These are phyloP conservation scores for Botryosphaeria agaves DNA, from an alignment of 2,329 filamentous ascomycete species.

Conservation along the genomic window DNA sequence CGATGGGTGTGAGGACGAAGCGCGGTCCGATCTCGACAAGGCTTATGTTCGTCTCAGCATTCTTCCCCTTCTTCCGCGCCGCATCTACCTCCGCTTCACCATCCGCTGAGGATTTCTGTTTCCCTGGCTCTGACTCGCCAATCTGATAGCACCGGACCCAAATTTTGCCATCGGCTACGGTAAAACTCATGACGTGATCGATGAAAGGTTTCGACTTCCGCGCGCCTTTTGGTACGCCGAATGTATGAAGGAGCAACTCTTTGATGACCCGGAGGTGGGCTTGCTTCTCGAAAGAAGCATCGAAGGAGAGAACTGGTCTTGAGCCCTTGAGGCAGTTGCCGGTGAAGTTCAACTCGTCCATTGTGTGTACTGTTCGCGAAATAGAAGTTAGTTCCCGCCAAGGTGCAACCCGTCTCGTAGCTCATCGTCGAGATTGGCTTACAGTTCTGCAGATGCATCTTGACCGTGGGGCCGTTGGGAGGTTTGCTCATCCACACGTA, in stretches of 20 bases:
- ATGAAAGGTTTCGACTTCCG: constrained; percentile 90
- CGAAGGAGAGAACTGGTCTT: constrained; percentile 80
- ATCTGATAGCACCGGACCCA: constrained; percentile 96
- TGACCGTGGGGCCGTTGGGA: constrained; percentile 62
- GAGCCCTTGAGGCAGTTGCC: constrained; percentile 95
- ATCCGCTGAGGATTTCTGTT: constrained; percentile 19
- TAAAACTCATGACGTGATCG: constrained; percentile 89
- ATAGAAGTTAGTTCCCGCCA: too few species aligned
- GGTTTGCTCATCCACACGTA: constrained; percentile 89
- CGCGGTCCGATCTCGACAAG: constrained; percentile 88
- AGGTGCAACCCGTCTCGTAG: too few species aligned
- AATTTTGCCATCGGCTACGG: constrained; percentile 78
- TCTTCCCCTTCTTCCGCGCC: constrained; percentile 27
- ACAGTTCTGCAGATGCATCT: constrained; percentile 67
- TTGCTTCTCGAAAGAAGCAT: constrained; percentile 65
- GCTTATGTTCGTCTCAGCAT: constrained; percentile 53
- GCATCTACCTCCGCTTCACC: constrained; percentile 25
- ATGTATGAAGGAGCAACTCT: constrained; percentile 77
- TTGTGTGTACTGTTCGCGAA: constrained; percentile 70
- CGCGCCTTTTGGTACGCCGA: constrained; percentile 78
- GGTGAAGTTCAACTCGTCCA: constrained; percentile 92
- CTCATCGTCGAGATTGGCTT: too few species aligned
- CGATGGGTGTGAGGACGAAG: constrained; percentile 83
- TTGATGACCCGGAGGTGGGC: constrained; percentile 72
- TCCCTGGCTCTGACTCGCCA: constrained; percentile 56